Evolutionary conservation across 257 asterid genomes (phyloP), one percentile per base, ranked within the genome.

Genomic region (Scutellaria barbata): DNA sequence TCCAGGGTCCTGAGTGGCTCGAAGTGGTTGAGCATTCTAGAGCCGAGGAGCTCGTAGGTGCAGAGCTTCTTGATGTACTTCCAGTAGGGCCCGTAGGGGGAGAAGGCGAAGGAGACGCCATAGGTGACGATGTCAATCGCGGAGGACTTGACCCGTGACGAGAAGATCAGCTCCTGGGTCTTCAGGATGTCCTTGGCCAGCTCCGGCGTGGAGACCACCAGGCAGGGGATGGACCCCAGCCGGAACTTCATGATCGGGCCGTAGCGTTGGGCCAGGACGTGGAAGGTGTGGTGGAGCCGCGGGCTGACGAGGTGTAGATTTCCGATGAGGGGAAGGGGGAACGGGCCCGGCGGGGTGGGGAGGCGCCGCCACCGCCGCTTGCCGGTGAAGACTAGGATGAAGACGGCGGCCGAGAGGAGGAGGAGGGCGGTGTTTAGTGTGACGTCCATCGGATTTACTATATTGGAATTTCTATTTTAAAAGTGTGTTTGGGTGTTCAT

Each of bases 31-130:
- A 86, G 66, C 52, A 80, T 84, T 5, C 86, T 58, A 0, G 86
- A 78, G 16, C 92, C 87, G 16, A 86, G 68, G 8, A 83, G 80
- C 71, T 88, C 84, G 41, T 68, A 73, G 2, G 87, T 84, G 72
- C 85, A 76, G 1, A 84, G 6, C 3, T 86, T 86, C 71, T 88
- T 86, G 39, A 85, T 78, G 68, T 65, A 85, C 30, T 86, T 88
- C 90, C 90, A 86, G 74, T 84, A 88, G 0, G 88, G 81, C 0
- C 88, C 88, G 46, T 84, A 70, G 2, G 92, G 90, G 10, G 95
- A 78, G 85, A 88, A 88, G 4, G 90, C 95, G 47, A 88, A 88
- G 6, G 95, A 84, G 4, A 82, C 77, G 0, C 83, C 74, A 64
- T 86, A 81, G 13, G 95, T 84, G 42, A 88, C 86, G n/a, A 84